Base-by-base conservation (phyloP, 139 green algal species). In the Coelastrella sp. region DNA sequence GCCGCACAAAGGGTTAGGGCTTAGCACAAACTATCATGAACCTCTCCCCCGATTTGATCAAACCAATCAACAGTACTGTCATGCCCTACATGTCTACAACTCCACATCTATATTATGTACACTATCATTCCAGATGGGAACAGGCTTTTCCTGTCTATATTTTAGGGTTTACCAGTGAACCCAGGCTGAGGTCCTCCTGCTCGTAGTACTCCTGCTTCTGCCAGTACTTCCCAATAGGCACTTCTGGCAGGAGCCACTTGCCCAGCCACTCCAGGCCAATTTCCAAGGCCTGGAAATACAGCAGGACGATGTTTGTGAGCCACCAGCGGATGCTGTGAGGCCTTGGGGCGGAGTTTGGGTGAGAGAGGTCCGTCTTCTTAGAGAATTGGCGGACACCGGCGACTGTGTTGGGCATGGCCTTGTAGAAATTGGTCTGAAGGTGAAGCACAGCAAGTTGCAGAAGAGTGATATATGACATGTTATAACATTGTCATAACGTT, bases 321-420 rank as follows among this genome's bases (percentile, higher is more conserved):
- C 82, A 88, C 82, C 82, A 88, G 65, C 63, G 17, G 27, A 88
- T 79, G 82, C 82, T 79, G 65, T 63, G 82, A 10, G 82, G 82
- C 20, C 27, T 11, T 63, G 82, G 82, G 6, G 65, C 58, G 17
- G 15, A 17, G 24, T 78, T 56, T 14, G 22, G 24, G 82, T 88
- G 65, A 0, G 25, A 27, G 7, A 88, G 82, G 63, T 88, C 65
- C 0, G 35, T 35, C n/a, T 78, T 73, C 17, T 58, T 56, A 1
- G 65, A 25, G 9, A 20, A 61, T n/a, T 78, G 11, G 25, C 27
- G 63, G 60, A 68, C 82, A 4, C 8, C 11, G 12, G 27, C 6
- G 9, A 88, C 63, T 0, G 65, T 88, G 65, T 49, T n/a, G 10
- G 82, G 82, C 63, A 88, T 56, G 25, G 22, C 17, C 9, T 35